Evolutionary conservation across 441 rosid species (phyloP).

Genomic region (Melastoma candidum): DNA sequence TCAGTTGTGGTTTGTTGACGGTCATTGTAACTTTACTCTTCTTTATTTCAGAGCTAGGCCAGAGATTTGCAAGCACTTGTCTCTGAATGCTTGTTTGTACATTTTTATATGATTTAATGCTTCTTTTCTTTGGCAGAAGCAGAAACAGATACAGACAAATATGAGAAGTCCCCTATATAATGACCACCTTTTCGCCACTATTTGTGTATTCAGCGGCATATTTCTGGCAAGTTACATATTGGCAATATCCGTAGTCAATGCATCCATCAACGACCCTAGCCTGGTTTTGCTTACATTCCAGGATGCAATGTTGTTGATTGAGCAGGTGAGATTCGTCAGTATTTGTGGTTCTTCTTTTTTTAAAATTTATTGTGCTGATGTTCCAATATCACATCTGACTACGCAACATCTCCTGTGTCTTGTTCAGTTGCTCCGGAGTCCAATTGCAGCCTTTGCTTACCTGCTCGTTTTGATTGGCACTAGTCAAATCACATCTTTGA

Average conservation of each 20-base stretch:
- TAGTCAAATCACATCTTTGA: conserved; percentile 62
- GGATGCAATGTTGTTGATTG: conserved; percentile 83
- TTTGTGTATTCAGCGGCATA: conserved; percentile 64
- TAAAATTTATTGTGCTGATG: background rate
- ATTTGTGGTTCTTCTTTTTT: no score
- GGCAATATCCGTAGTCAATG: conserved; percentile 77
- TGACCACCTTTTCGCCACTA: conserved; percentile 62
- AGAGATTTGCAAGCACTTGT: background rate
- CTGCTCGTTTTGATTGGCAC: conserved; percentile 55
- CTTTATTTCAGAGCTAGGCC: no score
- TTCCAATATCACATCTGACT: background rate
- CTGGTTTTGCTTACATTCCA: conserved; percentile 74
- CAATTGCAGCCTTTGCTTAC: conserved; percentile 47
- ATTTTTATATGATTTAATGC: background rate
- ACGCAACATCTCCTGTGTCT: conserved; percentile 4
- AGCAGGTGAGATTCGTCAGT: conserved; percentile 47
- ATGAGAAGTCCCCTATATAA: conserved; percentile 51
- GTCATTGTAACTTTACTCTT: no score
- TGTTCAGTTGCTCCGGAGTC: conserved; percentile 60
- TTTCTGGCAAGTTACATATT: conserved; percentile 65
- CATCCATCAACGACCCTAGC: conserved; percentile 61
- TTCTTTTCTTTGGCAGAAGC: conserved; percentile 23
- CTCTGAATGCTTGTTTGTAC: background rate
- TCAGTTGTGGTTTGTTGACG: no score
- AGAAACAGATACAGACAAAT: conserved; percentile 36